Conservation (phyloP, 139 green algal species). For the Coelastrella sp. region DNA sequence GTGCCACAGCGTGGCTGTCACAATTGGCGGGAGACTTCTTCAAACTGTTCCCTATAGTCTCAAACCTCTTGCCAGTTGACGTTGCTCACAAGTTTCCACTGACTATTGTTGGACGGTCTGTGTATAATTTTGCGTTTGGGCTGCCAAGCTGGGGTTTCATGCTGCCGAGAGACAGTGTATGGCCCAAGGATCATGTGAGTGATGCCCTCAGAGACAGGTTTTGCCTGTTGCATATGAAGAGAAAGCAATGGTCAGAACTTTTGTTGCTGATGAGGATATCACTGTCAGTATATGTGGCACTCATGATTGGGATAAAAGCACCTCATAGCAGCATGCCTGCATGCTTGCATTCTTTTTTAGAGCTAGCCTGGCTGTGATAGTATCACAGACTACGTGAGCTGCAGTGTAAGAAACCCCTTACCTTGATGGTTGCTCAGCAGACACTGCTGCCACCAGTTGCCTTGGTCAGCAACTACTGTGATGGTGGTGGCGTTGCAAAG, state of each 20-base stretch:
- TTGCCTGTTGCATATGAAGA: no score
- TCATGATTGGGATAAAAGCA: no score
- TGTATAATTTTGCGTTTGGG: slow-evolving; percentile 22
- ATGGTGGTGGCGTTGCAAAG: neutral
- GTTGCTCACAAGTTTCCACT: neutral
- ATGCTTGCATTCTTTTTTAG: no score
- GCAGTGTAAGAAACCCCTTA: no score
- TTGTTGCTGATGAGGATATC: neutral
- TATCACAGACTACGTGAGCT: no score
- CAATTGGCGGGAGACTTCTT: slow-evolving; percentile 26
- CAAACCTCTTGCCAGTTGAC: slow-evolving; percentile 9
- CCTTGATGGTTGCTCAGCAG: no score
- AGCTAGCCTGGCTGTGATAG: no score
- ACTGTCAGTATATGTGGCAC: neutral
- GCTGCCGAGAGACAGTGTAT: neutral
- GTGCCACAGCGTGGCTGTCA: neutral
- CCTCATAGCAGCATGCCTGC: no score
- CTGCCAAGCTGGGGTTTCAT: slow-evolving; percentile 29
- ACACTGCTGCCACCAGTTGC: neutral
- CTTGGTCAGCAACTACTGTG: neutral
- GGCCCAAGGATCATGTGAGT: slow-evolving; percentile 10
- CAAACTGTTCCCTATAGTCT: neutral
- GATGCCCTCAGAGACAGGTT: neutral
- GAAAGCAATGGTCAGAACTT: no score
- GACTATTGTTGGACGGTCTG: neutral